Evolutionary conservation across 306 rosid genomes (phyloP), one percentile per base, ranked within the genome.

Genomic region (Carpinus viminea): DNA sequence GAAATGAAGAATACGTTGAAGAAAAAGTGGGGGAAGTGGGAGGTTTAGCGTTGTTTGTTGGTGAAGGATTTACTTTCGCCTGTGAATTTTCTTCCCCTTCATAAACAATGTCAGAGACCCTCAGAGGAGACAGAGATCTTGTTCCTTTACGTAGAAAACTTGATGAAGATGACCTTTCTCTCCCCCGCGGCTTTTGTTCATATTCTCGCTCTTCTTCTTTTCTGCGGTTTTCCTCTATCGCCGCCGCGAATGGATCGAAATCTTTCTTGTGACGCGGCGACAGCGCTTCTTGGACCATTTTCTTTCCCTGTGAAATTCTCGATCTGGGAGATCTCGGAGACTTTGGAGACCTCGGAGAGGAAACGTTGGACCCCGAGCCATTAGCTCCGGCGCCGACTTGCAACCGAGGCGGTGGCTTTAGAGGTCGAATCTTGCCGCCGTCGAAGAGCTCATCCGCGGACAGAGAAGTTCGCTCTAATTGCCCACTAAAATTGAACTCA

Each of bases 401-500:
- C 2, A 86, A 45, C 1, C 80, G 70, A 0, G 92, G 90, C 0
- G 95, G 92, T 0, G 83, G 97, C 38, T 92, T 91, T 31, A 92
- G 10, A 12, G 98, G 97, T 13, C 86, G 83, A 69, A 95, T 95
- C 56, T 91, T 93, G 1, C 98, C 98, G 12, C 83, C 89, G 38
- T 88, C 81, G 52, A 95, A 95, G 76, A 95, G 98, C 65, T 95
- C 98, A 1, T 95, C 98, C 0, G 98, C 92, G 9, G 96, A 80
- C 55, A 91, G 73, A 9, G 91, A 86, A 21, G 78, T 31, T 20
- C 41, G 69, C 4, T 87, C 88, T 51, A 90, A 74, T 2, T 85
- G 90, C 4, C 87, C 89, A 38, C 80, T 88, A 68, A 91, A 91
- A 12, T 91, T 56, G 64, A 95, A 95, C 69, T 88, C 88, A 15